These are phyloP conservation scores for Pseudocercospora cruenta DNA, from an alignment of 2,329 filamentous ascomycete genomes.

Conservation along the genomic window DNA sequence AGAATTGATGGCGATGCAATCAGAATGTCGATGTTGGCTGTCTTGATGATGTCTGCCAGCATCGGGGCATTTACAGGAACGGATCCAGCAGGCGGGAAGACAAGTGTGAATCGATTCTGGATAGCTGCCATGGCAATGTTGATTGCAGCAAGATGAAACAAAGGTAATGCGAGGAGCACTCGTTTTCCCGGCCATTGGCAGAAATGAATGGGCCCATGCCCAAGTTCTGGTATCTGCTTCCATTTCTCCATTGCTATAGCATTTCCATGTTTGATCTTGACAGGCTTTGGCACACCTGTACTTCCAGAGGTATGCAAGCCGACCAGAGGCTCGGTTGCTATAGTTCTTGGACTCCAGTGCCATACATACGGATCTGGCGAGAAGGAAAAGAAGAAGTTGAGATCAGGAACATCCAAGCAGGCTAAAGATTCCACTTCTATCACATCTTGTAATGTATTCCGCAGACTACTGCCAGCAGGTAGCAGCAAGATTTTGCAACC, in stretches of 20 bases:
- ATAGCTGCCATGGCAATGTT: constrained; percentile 15
- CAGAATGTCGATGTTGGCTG: constrained; percentile 5
- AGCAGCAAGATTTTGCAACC: constrained; percentile 19
- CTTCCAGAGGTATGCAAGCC: constrained; percentile 21
- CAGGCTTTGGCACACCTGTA: constrained; percentile 24
- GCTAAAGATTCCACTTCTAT: constrained; percentile 18
- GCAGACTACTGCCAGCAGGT: constrained; percentile 5
- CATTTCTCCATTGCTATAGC: constrained; percentile 19
- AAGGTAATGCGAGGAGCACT: constrained; percentile 13
- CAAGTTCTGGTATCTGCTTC: constrained; percentile 16
- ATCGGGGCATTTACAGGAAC: constrained; percentile 13
- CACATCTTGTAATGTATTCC: constrained; percentile 11
- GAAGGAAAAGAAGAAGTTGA: constrained; percentile 21
- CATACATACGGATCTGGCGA: constrained; percentile 13
- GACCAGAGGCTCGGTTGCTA: constrained; percentile 21
- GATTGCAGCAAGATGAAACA: constrained; percentile 21
- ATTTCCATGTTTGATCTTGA: constrained; percentile 22
- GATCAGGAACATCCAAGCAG: constrained; percentile 19
- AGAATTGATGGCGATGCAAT: constrained; percentile 17
- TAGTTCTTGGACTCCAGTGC: constrained; percentile 15
- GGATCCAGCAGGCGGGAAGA: constrained; percentile 12
- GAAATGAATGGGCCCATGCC: constrained; percentile 7
- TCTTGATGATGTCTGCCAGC: constrained; percentile 16
- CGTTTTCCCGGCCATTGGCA: constrained; percentile 17
- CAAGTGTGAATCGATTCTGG: constrained; percentile 11